These are phyloP conservation scores for Annulohypoxylon moriforme DNA, from an alignment of 495 filamentous ascomycete genomes.

Conservation along the genomic window DNA sequence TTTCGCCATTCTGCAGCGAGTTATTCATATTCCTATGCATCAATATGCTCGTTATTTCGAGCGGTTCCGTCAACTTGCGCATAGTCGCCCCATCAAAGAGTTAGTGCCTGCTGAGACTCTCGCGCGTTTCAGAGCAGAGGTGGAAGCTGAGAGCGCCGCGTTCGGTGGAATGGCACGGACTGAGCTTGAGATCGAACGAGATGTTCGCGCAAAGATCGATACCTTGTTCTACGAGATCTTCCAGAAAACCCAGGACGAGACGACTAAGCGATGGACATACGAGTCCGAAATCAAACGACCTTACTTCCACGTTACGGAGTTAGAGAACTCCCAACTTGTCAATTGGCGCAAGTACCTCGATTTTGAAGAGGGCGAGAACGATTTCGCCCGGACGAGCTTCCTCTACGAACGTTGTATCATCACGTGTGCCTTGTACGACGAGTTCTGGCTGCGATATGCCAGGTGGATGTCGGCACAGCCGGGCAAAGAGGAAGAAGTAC, in stretches of 20 bases:
- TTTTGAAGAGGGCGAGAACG: slow-evolving; percentile 89
- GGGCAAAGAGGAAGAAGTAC: slow-evolving; percentile 88
- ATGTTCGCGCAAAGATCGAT: slow-evolving; percentile 82
- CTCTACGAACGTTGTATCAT: slow-evolving; percentile 95
- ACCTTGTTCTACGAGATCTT: slow-evolving; percentile 84
- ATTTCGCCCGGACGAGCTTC: slow-evolving; percentile 78
- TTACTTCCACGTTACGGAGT: slow-evolving; percentile 95
- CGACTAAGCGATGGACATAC: slow-evolving; percentile 92
- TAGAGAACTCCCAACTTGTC: slow-evolving; percentile 84
- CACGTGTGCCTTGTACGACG: slow-evolving; percentile 92
- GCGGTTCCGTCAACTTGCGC: slow-evolving; percentile 82
- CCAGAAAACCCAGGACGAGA: slow-evolving; percentile 84
- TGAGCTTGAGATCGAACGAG: slow-evolving; percentile 85
- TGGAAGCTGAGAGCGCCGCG: slow-evolving; percentile 67
- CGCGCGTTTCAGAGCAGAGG: slow-evolving; percentile 73
- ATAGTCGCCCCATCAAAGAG: slow-evolving; percentile 76
- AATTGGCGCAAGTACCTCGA: slow-evolving; percentile 98
- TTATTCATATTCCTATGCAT: slow-evolving; percentile 95
- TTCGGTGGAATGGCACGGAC: slow-evolving; percentile 58
- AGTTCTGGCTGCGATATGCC: slow-evolving; percentile 98
- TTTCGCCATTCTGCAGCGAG: slow-evolving; percentile 83
- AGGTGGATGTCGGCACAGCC: slow-evolving; percentile 91
- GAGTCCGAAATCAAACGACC: slow-evolving; percentile 95
- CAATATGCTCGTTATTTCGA: slow-evolving; percentile 97
- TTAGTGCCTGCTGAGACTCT: slow-evolving; percentile 76